A percentile compares a stretch with the other conserved stretches of the same genome.
Conservation (phyloP, 2,329 filamentous ascomycete genomes). For the Clonostachys solani region DNA sequence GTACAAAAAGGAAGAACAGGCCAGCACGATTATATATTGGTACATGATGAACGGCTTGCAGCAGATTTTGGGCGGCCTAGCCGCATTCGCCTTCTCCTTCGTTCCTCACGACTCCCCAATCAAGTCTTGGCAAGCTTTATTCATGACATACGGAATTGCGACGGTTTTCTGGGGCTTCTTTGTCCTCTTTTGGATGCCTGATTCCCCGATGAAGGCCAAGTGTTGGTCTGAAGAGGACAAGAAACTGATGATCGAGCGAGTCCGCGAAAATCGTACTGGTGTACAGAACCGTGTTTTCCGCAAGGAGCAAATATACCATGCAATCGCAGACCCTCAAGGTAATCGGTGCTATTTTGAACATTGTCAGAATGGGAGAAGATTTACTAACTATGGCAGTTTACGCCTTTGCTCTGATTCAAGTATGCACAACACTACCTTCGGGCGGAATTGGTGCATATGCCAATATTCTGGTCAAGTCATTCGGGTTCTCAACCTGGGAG, state of each 20-base stretch:
- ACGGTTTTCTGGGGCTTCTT: constrained; percentile 63
- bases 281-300: constrained; percentile 51
- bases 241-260: constrained; percentile 55
- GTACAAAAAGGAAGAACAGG: constrained; percentile 65
- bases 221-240: constrained; percentile 66
- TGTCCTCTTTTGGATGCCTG: constrained; percentile 60
- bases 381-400: constrained; percentile 28
- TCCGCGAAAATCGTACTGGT: constrained; percentile 57
- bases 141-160: constrained; percentile 60
- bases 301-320: constrained; percentile 39
- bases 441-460: constrained; percentile 70
- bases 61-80: constrained; percentile 63
- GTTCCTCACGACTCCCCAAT: constrained; percentile 15
- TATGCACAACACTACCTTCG: constrained; percentile 71
- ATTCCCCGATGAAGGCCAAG: constrained; percentile 68
- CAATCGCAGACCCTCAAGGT: constrained; percentile 59
- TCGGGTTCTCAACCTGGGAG: constrained; percentile 16
- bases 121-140: constrained; percentile 61
- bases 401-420: constrained; percentile 59
- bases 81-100: constrained; percentile 25
- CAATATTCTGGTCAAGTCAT: constrained; percentile 44
- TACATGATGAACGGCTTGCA: constrained; percentile 68
- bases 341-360: neutral
- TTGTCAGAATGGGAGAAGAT: neutral
- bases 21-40: constrained; percentile 64